A percentile compares a stretch with the other conserved stretches of the same genome.
phyloP scores from a whole-genome alignment of 106 monocot genomes.

The Platanthera guangdongensis region DNA sequence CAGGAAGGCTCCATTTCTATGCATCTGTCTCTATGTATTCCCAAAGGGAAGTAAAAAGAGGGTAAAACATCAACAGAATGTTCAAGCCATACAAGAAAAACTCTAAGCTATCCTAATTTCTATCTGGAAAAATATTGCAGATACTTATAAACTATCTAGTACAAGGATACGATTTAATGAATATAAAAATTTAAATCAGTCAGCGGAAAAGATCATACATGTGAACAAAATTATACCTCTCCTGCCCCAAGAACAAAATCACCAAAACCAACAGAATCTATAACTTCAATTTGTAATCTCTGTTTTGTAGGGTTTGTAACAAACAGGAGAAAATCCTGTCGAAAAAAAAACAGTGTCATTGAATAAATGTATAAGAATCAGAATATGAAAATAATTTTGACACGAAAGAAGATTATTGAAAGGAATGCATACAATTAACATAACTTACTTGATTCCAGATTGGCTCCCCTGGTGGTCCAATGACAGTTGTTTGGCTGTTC shows the following conservation, averaged over 20 bases:
- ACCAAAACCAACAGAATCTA: constrained; percentile 69
- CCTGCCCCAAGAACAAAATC: constrained; percentile 68
- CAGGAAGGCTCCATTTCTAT: background rate
- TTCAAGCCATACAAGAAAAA: background rate
- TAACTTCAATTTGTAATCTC: constrained; percentile 62
- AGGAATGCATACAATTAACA: background rate
- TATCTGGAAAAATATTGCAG: background rate
- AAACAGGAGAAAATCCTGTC: constrained; percentile 92
- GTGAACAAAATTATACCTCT: constrained; percentile 44
- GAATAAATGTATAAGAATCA: background rate
- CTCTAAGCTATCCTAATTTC: background rate
- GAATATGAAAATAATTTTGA: background rate
- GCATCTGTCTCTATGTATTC: background rate
- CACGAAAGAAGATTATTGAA: constrained; percentile 1
- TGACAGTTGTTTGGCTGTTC: constrained; percentile 92
- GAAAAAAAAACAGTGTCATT: constrained; percentile 9
- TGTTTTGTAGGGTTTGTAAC: constrained; percentile 81
- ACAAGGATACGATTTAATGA: background rate
- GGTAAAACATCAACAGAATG: background rate
- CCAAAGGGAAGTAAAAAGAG: background rate
- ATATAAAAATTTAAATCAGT: background rate
- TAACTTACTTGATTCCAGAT: constrained; percentile 87
- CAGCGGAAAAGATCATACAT: background rate
- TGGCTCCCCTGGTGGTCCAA: constrained; percentile 86
- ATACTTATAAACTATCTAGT: background rate